Evolutionary conservation across 805 yeast genomes (phyloP), one percentile per base, ranked within the genome.

Genomic region (Yamadazyma paraphyllophila): DNA sequence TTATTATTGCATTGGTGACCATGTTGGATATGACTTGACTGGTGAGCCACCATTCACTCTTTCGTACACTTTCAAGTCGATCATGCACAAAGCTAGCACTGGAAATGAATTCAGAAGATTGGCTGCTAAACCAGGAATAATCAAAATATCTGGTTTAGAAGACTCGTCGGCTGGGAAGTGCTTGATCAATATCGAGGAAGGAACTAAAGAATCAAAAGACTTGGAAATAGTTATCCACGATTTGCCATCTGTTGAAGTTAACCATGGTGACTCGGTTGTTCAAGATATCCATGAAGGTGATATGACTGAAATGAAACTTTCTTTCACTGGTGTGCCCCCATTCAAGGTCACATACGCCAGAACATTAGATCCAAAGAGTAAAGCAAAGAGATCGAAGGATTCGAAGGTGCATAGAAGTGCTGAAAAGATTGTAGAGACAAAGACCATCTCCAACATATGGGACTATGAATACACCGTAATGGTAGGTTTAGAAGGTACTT

Each of bases 241-340:
- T 32, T 59, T 80, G 12, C 84, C 84, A 1, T 83, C 96, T 0
- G 97, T 92, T 12, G 90, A 85, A 48, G 82, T 92, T 12, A 79
- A 84, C 17, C 87, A 84, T 56, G 96, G 96, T n/a, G 83, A 81
- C 46, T 69, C 79, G 13, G 67, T 83, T 7, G 79, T 83, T 45
- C 91, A 83, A 58, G 92, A 88, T 62, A 87, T 94, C 36, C 96
- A 90, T 57, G 96, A 89, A 60, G 99, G 98, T 39, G 99, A 94
- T 53, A 88, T 86, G 58, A 91, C 95, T 1, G 96, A 90, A 60
- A 81, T 94, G 39, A 77, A 77, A 2, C 92, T 94, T 66, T 77
- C 81, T 15, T 87, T 94, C 57, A 77, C 78, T 29, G 99, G 99
- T 12, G 78, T 82, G 0, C 96, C 98, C 9, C 99, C 99, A 10